Conservation (phyloP, 2,329 filamentous ascomycete species). For the Neopestalotiopsis rosae region DNA sequence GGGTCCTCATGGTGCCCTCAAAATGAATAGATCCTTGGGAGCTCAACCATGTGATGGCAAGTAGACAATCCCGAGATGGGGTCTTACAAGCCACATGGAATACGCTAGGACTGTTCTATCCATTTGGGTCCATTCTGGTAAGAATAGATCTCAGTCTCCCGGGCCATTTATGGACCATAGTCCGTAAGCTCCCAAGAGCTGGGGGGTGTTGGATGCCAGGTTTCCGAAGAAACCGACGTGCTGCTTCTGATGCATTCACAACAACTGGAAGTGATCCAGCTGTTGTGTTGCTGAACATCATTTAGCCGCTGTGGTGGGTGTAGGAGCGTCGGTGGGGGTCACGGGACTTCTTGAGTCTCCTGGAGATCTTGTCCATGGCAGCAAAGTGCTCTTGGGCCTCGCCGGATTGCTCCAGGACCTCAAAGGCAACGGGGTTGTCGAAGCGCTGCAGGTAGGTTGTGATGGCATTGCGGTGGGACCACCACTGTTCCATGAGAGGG, state of each 20-base stretch:
- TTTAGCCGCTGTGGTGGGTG: slow-evolving; percentile 42
- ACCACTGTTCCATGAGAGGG: slow-evolving; percentile 59
- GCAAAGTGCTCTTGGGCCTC: slow-evolving; percentile 55
- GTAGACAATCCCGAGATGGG: background rate
- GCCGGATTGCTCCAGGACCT: slow-evolving; percentile 59
- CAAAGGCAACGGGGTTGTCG: slow-evolving; percentile 54
- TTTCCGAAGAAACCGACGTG: background rate
- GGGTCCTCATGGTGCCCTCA: slow-evolving; percentile 9
- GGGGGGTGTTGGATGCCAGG: background rate
- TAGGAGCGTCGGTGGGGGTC: slow-evolving; percentile 42
- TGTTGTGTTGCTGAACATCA: slow-evolving; percentile 29
- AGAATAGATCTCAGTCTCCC: background rate
- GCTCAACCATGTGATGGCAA: background rate
- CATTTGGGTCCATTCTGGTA: slow-evolving; percentile 8
- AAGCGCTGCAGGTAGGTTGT: slow-evolving; percentile 61
- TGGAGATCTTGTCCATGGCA: slow-evolving; percentile 58
- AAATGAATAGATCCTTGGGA: slow-evolving; percentile 8
- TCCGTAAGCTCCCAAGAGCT: slow-evolving; percentile 1
- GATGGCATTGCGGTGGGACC: slow-evolving; percentile 67
- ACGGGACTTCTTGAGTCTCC: slow-evolving; percentile 43
- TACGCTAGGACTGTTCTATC: slow-evolving; percentile 2
- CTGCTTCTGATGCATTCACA: background rate
- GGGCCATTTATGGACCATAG: background rate
- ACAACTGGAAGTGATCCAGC: background rate
- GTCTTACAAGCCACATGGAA: background rate